A percentile compares a stretch with the other conserved stretches of the same genome.
Conservation (phyloP, 768 basidiomycete genomes). For the Postia placenta region DNA sequence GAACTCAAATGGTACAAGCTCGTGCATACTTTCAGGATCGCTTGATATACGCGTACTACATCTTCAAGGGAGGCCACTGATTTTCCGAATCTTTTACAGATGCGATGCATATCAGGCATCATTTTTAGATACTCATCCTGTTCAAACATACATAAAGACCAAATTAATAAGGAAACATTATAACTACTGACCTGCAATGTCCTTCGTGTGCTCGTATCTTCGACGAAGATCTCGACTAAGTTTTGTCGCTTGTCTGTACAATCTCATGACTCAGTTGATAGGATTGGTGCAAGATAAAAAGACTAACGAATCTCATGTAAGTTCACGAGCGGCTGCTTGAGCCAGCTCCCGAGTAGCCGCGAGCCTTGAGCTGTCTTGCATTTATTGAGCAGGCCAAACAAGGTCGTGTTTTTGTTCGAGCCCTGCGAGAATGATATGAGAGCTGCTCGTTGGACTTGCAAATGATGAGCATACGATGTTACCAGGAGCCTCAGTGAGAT, state of each 20-base stretch:
- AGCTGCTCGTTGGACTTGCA: not conserved
- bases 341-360: constrained; percentile 81
- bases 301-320: constrained; percentile 84
- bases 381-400: constrained; percentile 87
- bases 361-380: constrained; percentile 97
- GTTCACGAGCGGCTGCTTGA: constrained; percentile 94
- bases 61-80: constrained; percentile 83
- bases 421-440: constrained; percentile 29
- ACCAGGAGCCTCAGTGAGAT: constrained; percentile 69
- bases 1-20: not conserved
- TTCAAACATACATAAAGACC: not conserved
- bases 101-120: constrained; percentile 91
- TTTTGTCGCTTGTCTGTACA: constrained; percentile 76
- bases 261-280: not conserved
- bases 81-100: constrained; percentile 89
- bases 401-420: constrained; percentile 74
- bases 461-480: constrained; percentile 27
- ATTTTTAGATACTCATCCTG: constrained; percentile 84
- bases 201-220: constrained; percentile 66
- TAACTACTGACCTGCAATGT: constrained; percentile 56
- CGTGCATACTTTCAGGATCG: constrained; percentile 64
- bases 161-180: not conserved
- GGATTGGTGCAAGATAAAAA: not conserved
- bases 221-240: constrained; percentile 81
- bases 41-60: constrained; percentile 94